Percentiles rank a stretch among this genome's conserved stretches.
phyloP scores from a whole-genome alignment of 805 yeast genomes.

The Novakomyces olei region DNA sequence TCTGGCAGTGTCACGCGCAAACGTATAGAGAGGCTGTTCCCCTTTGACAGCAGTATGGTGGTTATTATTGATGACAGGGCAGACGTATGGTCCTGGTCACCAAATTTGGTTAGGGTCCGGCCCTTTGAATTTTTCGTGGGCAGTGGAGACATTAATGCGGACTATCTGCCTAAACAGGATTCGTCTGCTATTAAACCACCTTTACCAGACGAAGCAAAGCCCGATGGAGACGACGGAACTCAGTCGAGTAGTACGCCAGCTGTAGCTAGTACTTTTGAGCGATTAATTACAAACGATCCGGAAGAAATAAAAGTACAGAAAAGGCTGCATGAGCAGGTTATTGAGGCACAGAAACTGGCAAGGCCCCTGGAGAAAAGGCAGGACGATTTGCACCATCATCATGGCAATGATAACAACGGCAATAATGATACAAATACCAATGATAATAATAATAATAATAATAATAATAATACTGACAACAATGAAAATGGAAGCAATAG shows the following conservation, averaged over 20 bases:
- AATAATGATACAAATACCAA: conserved; percentile 13
- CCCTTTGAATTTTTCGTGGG: conserved; percentile 95
- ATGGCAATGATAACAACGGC: conserved; percentile 46
- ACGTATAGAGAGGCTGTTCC: conserved; percentile 68
- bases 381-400: conserved; percentile 69
- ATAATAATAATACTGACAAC: too few relatives aligned
- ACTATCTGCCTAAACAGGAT: conserved; percentile 60
- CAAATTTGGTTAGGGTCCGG: conserved; percentile 65
- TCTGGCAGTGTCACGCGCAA: conserved; percentile 83
- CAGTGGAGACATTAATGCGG: conserved; percentile 88
- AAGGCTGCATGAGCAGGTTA: neutral
- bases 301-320: neutral
- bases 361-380: conserved; percentile 52
- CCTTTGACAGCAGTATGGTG: conserved; percentile 91
- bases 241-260: conserved; percentile 8
- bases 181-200: conserved; percentile 3
- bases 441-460: too few relatives aligned
- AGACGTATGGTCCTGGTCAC: conserved; percentile 95
- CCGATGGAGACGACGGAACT: conserved; percentile 4
- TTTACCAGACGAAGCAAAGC: conserved; percentile 10
- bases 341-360: conserved; percentile 9
- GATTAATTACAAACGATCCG: neutral
- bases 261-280: neutral
- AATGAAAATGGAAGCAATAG: conserved; percentile 12
- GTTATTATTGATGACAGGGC: conserved; percentile 93